A percentile compares a stretch with the other conserved stretches of the same genome.
These are phyloP conservation scores for Urtica urens DNA, from an alignment of 306 rosid species.

Conservation along the genomic window DNA sequence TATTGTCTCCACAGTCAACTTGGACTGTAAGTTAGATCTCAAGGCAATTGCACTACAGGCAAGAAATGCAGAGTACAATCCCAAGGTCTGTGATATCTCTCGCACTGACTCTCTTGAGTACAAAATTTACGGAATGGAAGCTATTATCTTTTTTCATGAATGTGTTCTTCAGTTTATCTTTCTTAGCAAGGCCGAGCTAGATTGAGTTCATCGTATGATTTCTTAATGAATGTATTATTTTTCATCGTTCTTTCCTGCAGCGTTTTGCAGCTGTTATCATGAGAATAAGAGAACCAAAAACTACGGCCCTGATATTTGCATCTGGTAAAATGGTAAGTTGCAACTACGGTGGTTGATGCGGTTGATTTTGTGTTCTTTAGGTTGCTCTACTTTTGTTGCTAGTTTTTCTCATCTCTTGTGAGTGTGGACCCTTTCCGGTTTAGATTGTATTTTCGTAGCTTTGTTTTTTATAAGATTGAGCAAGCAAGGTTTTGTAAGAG, in stretches of 20 bases:
- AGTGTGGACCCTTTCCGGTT: too few relatives aligned
- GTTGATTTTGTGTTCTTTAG: too few relatives aligned
- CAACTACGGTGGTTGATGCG: too few relatives aligned
- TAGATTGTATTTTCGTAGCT: too few relatives aligned
- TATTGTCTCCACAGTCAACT: conserved; percentile 86
- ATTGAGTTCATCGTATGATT: neutral
- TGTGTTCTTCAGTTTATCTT: neutral
- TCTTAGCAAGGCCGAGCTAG: neutral
- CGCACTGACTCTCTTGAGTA: neutral
- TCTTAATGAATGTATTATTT: conserved; percentile 3
- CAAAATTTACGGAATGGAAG: neutral
- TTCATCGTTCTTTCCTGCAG: conserved; percentile 26
- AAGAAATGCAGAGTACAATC: conserved; percentile 95
- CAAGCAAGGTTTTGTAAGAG: too few relatives aligned
- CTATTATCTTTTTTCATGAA: neutral
- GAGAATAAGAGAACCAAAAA: conserved; percentile 98
- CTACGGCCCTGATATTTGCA: conserved; percentile 89
- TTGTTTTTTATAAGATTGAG: too few relatives aligned
- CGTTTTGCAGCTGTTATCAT: conserved; percentile 97
- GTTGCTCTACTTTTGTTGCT: too few relatives aligned
- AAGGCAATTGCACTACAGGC: conserved; percentile 87
- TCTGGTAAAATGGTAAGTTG: conserved; percentile 86
- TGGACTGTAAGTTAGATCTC: conserved; percentile 91
- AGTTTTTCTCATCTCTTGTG: too few relatives aligned
- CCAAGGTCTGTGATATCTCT: conserved; percentile 47